Conservation (phyloP, 2,329 filamentous ascomycete genomes). For the Myriosclerotinia scirpicola region DNA sequence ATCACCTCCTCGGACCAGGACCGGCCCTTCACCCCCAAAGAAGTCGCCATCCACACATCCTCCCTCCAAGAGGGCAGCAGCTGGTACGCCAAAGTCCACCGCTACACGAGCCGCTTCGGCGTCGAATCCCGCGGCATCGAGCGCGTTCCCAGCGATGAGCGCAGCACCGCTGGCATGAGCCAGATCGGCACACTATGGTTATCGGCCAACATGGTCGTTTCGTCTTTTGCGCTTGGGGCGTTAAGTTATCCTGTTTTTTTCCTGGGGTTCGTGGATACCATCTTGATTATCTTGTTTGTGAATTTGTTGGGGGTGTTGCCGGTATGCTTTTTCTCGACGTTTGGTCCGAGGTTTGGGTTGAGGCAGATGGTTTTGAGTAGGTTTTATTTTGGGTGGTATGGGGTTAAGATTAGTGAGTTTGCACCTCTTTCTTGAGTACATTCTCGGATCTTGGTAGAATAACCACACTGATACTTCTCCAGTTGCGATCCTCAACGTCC, state of each 20-base stretch:
- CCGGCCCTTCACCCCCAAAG: not conserved
- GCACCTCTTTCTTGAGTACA: slow-evolving; percentile 8
- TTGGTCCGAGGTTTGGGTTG: slow-evolving; percentile 71
- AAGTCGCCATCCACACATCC: slow-evolving; percentile 52
- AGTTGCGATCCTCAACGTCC: slow-evolving; percentile 68
- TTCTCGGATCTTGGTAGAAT: not conserved
- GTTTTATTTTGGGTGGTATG: slow-evolving; percentile 73
- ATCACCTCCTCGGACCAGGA: slow-evolving; percentile 10
- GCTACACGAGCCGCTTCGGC: slow-evolving; percentile 62
- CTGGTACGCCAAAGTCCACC: slow-evolving; percentile 58
- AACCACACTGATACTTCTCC: not conserved
- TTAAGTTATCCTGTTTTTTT: slow-evolving; percentile 66
- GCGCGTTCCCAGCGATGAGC: slow-evolving; percentile 68
- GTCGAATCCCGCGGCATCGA: slow-evolving; percentile 77
- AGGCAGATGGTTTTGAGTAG: slow-evolving; percentile 79
- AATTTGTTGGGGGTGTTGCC: slow-evolving; percentile 71
- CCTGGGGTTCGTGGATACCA: slow-evolving; percentile 71
- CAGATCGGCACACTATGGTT: slow-evolving; percentile 75
- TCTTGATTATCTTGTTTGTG: slow-evolving; percentile 71
- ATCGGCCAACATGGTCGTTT: slow-evolving; percentile 75
- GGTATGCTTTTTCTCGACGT: slow-evolving; percentile 75
- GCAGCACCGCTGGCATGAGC: slow-evolving; percentile 62
- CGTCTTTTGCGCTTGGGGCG: slow-evolving; percentile 73
- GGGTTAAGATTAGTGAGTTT: slow-evolving; percentile 63
- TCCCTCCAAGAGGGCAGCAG: slow-evolving; percentile 57